Percentiles rank a stretch among this genome's conserved stretches.
These are phyloP conservation scores for Arthrinium puccinioides DNA, from an alignment of 2,329 filamentous ascomycete genomes.

Conservation along the genomic window DNA sequence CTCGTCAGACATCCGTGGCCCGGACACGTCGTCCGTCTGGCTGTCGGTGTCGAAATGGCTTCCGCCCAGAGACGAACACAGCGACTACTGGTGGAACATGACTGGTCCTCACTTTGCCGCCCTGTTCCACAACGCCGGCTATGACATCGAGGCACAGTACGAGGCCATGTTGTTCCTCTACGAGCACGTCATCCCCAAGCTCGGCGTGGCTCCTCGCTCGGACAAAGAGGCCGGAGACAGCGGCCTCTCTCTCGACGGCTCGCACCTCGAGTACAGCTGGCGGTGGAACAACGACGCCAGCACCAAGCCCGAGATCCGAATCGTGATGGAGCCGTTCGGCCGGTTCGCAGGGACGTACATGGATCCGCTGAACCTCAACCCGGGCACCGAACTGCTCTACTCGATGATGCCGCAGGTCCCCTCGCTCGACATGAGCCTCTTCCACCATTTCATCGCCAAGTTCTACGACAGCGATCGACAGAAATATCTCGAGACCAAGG, in stretches of 20 bases:
- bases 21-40: no score
- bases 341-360: neutral
- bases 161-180: neutral
- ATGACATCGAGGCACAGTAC: neutral
- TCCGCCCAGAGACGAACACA: neutral
- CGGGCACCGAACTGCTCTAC: no score
- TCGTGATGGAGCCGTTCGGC: neutral
- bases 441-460: no score
- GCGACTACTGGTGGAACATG: neutral
- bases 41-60: neutral
- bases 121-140: neutral
- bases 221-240: neutral
- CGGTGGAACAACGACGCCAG: neutral
- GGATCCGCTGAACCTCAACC: neutral
- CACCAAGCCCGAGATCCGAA: neutral
- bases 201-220: neutral
- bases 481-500: no score
- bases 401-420: no score
- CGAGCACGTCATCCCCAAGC: neutral
- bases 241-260: neutral
- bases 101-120: neutral
- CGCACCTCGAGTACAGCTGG: neutral
- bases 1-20: no score
- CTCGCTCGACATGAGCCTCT: no score
- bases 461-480: no score